phyloP scores from a whole-genome alignment of 2,329 filamentous ascomycete genomes.

The Trichoderma sp. region DNA sequence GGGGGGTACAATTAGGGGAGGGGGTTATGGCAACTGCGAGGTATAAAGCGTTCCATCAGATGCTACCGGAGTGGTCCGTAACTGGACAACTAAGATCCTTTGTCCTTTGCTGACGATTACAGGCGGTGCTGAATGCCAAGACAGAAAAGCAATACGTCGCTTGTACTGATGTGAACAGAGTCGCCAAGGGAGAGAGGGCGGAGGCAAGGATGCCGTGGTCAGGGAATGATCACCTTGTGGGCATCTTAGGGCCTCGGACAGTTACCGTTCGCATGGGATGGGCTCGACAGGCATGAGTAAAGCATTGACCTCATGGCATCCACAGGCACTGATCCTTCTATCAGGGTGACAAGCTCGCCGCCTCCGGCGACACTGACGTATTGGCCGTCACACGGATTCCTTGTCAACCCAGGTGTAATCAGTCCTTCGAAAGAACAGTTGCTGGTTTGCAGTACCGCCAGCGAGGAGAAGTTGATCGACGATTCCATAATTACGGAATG shows the following conservation, averaged over 20 bases:
- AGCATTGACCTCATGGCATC: not conserved
- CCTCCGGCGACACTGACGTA: not conserved
- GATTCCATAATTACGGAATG: not conserved
- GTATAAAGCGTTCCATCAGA: not conserved
- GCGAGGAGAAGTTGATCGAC: slow-evolving; percentile 11
- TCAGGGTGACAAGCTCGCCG: not conserved
- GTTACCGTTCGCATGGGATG: not conserved
- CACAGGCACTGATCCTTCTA: not conserved
- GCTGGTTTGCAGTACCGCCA: too few species aligned
- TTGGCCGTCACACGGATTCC: not conserved
- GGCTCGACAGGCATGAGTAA: not conserved
- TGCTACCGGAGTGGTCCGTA: too few species aligned
- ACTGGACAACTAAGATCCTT: too few species aligned
- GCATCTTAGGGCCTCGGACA: not conserved
- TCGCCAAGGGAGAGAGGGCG: not conserved
- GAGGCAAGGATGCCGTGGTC: not conserved
- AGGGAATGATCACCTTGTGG: not conserved
- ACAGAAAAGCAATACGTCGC: not conserved
- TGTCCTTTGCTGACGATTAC: too few species aligned
- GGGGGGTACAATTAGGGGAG: not conserved
- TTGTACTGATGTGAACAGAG: not conserved
- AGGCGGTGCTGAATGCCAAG: not conserved
- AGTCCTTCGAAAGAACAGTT: too few species aligned
- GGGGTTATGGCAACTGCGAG: not conserved
- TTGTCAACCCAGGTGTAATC: not conserved